Evolutionary conservation across 2,329 filamentous ascomycete species (phyloP).

Genomic region (Fusarium camptoceras): DNA sequence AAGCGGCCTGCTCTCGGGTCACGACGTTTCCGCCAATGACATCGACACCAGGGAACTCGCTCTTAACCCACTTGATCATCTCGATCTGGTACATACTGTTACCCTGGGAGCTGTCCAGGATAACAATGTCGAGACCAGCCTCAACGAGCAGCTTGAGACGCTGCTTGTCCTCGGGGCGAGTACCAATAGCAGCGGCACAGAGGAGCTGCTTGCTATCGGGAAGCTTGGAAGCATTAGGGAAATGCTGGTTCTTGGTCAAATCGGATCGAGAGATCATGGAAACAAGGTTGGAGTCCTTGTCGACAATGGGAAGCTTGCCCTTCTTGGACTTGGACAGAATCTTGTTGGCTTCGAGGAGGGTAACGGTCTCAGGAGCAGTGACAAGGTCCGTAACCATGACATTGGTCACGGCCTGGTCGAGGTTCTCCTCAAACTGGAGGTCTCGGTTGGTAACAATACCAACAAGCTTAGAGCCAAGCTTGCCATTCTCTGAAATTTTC

Average conservation of each 20-base stretch:
- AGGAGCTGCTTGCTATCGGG: constrained; percentile 98
- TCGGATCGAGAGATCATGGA: constrained; percentile 95
- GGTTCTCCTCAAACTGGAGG: constrained; percentile 92
- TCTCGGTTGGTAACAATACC: constrained; percentile 98
- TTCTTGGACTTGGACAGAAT: constrained; percentile 97
- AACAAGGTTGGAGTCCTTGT: constrained; percentile 84
- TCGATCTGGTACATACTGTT: constrained; percentile 99
- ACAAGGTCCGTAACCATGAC: constrained; percentile 97
- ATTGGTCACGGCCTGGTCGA: constrained; percentile 77
- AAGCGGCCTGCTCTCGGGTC: constrained; percentile 93
- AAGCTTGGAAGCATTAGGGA: constrained; percentile 94
- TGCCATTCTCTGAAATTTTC: constrained; percentile 79
- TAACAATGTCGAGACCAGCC: constrained; percentile 92
- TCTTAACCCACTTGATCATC: constrained; percentile 97
- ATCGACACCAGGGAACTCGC: constrained; percentile 84
- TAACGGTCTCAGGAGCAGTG: constrained; percentile 86
- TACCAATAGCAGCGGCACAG: constrained; percentile 94
- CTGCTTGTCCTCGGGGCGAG: constrained; percentile 89
- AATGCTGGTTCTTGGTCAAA: constrained; percentile 98
- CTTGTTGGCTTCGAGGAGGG: constrained; percentile 87
- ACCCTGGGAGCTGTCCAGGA: constrained; percentile 96
- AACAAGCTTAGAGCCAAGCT: constrained; percentile 92
- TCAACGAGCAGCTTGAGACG: constrained; percentile 90
- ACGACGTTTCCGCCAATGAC: constrained; percentile 99
- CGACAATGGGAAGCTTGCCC: constrained; percentile 95